Conservation (phyloP, 768 basidiomycete species). For the Mycena rosella region DNA sequence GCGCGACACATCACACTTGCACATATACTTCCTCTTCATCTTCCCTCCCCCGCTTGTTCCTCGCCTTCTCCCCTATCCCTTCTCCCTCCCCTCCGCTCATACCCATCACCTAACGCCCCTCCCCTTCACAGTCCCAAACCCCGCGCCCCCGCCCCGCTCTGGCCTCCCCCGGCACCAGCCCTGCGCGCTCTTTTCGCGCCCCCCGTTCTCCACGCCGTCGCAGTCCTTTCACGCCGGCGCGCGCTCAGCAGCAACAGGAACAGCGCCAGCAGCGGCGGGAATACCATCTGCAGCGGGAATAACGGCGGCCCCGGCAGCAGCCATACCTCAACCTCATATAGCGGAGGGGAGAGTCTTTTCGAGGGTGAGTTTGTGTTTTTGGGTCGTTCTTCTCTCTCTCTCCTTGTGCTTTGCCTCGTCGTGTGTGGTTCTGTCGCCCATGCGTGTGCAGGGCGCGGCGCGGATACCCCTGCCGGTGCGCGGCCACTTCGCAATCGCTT, state of each 20-base stretch:
- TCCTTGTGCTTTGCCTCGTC: conserved; percentile 2
- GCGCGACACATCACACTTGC: no score
- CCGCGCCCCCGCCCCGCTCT: no score
- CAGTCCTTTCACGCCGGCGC: conserved; percentile 1
- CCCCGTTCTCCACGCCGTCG: conserved; percentile 1
- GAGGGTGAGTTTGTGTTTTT: conserved; percentile 3
- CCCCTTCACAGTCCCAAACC: no score
- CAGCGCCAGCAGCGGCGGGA: not conserved
- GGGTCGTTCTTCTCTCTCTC: conserved; percentile 2
- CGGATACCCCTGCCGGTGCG: not conserved
- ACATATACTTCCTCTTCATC: no score
- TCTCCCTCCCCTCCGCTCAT: no score
- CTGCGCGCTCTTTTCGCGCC: conserved; percentile 1
- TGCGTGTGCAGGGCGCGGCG: conserved; percentile 1
- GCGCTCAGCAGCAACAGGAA: conserved; percentile 2
- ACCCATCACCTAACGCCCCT: no score
- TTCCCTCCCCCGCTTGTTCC: no score
- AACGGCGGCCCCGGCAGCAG: no score
- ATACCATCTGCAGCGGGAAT: no score
- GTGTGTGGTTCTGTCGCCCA: not conserved
- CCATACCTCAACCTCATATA: no score
- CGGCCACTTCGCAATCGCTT: not conserved
- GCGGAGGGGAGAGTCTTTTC: not conserved
- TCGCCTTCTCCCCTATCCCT: no score
- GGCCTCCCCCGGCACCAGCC: not conserved